Percentiles rank a stretch among this genome's conserved stretches.
phyloP scores from a whole-genome alignment of 2,329 filamentous ascomycete species.

The Aureobasidium sp. region DNA sequence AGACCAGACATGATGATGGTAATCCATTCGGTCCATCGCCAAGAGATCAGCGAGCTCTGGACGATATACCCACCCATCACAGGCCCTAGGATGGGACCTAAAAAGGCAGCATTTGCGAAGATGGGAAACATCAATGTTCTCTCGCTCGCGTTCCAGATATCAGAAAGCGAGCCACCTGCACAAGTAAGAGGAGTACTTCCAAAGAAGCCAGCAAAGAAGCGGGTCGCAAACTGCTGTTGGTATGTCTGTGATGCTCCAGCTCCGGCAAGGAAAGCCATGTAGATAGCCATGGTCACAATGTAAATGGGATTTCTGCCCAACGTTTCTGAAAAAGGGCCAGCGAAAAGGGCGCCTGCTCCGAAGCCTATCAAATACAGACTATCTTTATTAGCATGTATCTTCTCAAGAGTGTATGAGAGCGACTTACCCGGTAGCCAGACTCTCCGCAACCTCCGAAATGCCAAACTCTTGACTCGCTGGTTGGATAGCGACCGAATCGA shows the following conservation, averaged over 20 bases:
- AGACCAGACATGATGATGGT: conserved; percentile 20
- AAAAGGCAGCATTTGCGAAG: conserved; percentile 38
- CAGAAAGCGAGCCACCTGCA: conserved; percentile 38
- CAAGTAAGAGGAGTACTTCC: conserved; percentile 38
- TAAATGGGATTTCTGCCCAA: conserved; percentile 39
- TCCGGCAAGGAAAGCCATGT: conserved; percentile 42
- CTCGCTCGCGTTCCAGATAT: conserved; percentile 41
- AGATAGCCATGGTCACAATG: conserved; percentile 36
- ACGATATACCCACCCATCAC: conserved; percentile 39
- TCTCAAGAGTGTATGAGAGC: too few species aligned
- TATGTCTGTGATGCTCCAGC: conserved; percentile 40
- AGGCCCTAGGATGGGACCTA: conserved; percentile 34
- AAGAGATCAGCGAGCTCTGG: conserved; percentile 28
- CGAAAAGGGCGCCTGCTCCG: conserved; percentile 39
- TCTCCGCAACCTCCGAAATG: conserved; percentile 43
- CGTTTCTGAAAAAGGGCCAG: conserved; percentile 42
- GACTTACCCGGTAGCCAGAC: conserved; percentile 36
- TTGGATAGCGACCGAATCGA: conserved; percentile 42
- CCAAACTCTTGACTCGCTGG: conserved; percentile 39
- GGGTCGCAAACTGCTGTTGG: conserved; percentile 38
- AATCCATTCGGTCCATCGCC: conserved; percentile 41
- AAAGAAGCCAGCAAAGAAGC: conserved; percentile 43
- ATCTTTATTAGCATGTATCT: background rate
- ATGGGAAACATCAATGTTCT: conserved; percentile 42
- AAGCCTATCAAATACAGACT: conserved; percentile 32